A percentile compares a stretch with the other conserved stretches of the same genome.
Conservation (phyloP, 2,329 filamentous ascomycete species). For the Podosphaera aphanis region DNA sequence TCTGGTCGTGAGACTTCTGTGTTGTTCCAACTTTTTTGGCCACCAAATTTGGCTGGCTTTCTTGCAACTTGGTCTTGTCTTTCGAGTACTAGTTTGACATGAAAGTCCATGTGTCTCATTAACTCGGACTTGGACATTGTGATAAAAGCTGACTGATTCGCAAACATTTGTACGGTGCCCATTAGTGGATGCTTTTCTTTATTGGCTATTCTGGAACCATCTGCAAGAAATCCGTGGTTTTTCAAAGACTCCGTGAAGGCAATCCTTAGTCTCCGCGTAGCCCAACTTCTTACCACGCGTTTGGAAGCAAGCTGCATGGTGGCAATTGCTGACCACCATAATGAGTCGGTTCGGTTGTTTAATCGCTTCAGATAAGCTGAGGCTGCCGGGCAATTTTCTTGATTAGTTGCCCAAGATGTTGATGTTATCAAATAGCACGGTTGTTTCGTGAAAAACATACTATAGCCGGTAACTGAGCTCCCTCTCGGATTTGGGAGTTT, state of each 20-base stretch:
- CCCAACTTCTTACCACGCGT: slow-evolving; percentile 23
- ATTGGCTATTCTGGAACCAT: slow-evolving; percentile 8
- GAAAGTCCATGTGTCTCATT: not conserved
- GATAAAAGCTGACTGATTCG: not conserved
- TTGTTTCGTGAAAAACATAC: not conserved
- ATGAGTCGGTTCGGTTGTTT: slow-evolving; percentile 16
- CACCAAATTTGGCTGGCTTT: not conserved
- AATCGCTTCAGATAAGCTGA: not conserved
- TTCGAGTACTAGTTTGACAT: not conserved
- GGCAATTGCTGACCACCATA: slow-evolving; percentile 24
- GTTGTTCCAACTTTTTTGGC: not conserved
- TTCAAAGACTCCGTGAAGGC: slow-evolving; percentile 23
- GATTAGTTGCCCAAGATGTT: not conserved
- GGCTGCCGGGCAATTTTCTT: not conserved
- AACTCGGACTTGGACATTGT: not conserved
- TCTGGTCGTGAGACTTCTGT: not conserved
- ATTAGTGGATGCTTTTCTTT: slow-evolving; percentile 14
- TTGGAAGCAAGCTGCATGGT: slow-evolving; percentile 16
- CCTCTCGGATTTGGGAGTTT: not conserved
- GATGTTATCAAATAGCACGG: not conserved
- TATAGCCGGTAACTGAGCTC: not conserved
- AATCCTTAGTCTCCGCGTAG: slow-evolving; percentile 19
- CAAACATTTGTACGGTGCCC: slow-evolving; percentile 16
- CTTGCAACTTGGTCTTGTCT: not conserved
- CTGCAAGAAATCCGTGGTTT: slow-evolving; percentile 21